These are phyloP conservation scores for Balansia obtecta DNA, from an alignment of 2,329 filamentous ascomycete species.

Conservation along the genomic window DNA sequence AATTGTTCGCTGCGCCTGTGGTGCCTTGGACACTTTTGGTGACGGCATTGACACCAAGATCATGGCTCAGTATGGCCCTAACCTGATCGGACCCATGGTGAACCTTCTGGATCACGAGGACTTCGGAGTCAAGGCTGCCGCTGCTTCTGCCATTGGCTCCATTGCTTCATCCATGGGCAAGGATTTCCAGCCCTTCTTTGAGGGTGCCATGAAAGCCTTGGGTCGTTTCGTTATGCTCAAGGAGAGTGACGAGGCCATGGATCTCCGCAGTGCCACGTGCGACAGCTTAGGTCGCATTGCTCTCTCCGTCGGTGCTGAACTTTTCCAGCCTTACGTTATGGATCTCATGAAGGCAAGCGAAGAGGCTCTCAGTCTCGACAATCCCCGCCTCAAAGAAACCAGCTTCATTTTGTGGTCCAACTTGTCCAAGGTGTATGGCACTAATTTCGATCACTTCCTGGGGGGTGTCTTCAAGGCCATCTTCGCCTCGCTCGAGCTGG, in stretches of 20 bases:
- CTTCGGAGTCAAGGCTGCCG: constrained; percentile 78
- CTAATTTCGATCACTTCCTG: constrained; percentile 69
- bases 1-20: constrained; percentile 82
- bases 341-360: constrained; percentile 87
- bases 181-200: constrained; percentile 83
- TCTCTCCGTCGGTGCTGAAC: constrained; percentile 68
- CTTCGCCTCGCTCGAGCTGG: constrained; percentile 73
- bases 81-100: constrained; percentile 75
- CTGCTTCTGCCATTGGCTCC: constrained; percentile 80
- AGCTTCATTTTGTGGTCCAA: constrained; percentile 96
- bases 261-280: constrained; percentile 78
- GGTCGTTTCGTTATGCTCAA: constrained; percentile 76
- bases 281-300: constrained; percentile 93
- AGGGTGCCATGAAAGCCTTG: constrained; percentile 79
- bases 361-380: constrained; percentile 77
- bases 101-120: constrained; percentile 74
- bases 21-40: constrained; percentile 82
- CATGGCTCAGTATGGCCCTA: constrained; percentile 69
- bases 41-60: constrained; percentile 70
- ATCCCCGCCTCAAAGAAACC: constrained; percentile 85
- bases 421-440: constrained; percentile 85
- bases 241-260: constrained; percentile 78
- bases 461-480: constrained; percentile 67
- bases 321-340: constrained; percentile 84
- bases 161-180: constrained; percentile 77